phyloP scores from a whole-genome alignment of 345 rosid species.

The Cardamine chenopodiifolia region DNA sequence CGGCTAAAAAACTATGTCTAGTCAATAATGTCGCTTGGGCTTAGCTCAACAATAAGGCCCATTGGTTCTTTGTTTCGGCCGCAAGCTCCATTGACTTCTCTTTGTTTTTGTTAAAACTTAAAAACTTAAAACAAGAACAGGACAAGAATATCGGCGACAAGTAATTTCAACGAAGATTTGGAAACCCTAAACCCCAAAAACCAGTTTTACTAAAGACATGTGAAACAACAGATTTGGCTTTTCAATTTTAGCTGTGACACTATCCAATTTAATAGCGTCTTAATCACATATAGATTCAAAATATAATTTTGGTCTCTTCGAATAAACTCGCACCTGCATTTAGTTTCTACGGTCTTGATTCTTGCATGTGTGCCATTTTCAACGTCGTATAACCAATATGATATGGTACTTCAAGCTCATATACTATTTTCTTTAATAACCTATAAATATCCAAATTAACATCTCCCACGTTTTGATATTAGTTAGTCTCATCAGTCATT shows the following conservation, averaged over 20 bases:
- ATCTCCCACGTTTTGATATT: too few relatives aligned
- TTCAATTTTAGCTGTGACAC: not conserved
- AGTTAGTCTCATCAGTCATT: too few relatives aligned
- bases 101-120: not conserved
- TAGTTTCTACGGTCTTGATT: not conserved
- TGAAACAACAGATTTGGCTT: not conserved
- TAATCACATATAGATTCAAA: not conserved
- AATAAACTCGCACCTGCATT: not conserved
- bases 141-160: not conserved
- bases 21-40: slow-evolving; percentile 25
- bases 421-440: not conserved
- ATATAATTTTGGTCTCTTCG: not conserved
- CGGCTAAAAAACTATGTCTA: not conserved
- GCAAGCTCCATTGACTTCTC: not conserved
- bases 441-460: not conserved
- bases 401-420: not conserved
- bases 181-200: not conserved
- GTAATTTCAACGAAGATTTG: not conserved
- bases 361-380: not conserved
- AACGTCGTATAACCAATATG: not conserved
- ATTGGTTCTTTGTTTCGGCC: not conserved
- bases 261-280: not conserved
- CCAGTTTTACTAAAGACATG: not conserved
- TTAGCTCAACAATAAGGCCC: slow-evolving; percentile 19
- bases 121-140: not conserved